A percentile compares a stretch with the other conserved stretches of the same genome.
phyloP scores from a whole-genome alignment of 495 filamentous ascomycete species.

The Filosporella fistucella region DNA sequence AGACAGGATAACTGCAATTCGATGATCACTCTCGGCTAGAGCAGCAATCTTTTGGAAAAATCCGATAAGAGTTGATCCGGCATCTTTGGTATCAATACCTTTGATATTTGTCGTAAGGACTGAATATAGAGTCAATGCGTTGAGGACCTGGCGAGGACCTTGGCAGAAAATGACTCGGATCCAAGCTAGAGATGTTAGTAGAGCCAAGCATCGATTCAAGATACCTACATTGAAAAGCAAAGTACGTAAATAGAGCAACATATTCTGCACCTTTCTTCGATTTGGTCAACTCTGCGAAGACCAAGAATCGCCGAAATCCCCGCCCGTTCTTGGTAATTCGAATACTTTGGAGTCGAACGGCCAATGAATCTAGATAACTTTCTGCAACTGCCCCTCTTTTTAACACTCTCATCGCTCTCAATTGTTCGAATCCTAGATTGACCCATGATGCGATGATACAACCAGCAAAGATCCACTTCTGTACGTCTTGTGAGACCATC shows the following conservation, averaged over 20 bases:
- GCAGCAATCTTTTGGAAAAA: slow-evolving; percentile 75
- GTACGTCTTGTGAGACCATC: slow-evolving; percentile 60
- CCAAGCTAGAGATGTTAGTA: slow-evolving; percentile 56
- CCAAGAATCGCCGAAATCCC: slow-evolving; percentile 82
- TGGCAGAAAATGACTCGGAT: slow-evolving; percentile 83
- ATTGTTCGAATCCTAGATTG: slow-evolving; percentile 70
- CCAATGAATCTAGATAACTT: slow-evolving; percentile 83
- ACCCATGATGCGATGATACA: slow-evolving; percentile 86
- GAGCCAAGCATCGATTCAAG: neutral
- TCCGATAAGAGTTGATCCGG: slow-evolving; percentile 48
- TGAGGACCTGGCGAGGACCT: slow-evolving; percentile 85
- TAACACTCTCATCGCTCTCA: slow-evolving; percentile 74
- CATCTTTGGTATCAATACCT: slow-evolving; percentile 47
- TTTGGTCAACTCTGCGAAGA: slow-evolving; percentile 89
- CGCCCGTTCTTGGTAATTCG: slow-evolving; percentile 58
- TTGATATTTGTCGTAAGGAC: slow-evolving; percentile 68
- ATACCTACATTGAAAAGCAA: slow-evolving; percentile 79
- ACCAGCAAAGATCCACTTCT: slow-evolving; percentile 85
- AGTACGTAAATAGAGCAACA: slow-evolving; percentile 88
- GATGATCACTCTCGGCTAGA: slow-evolving; percentile 63
- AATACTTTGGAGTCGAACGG: slow-evolving; percentile 75
- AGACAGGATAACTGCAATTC: slow-evolving; percentile 74
- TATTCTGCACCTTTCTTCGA: slow-evolving; percentile 89
- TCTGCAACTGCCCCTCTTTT: slow-evolving; percentile 81
- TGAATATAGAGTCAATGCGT: slow-evolving; percentile 80